A percentile compares a stretch with the other conserved stretches of the same genome.
Conservation (phyloP, 306 rosid species). For the Quercus robur region DNA sequence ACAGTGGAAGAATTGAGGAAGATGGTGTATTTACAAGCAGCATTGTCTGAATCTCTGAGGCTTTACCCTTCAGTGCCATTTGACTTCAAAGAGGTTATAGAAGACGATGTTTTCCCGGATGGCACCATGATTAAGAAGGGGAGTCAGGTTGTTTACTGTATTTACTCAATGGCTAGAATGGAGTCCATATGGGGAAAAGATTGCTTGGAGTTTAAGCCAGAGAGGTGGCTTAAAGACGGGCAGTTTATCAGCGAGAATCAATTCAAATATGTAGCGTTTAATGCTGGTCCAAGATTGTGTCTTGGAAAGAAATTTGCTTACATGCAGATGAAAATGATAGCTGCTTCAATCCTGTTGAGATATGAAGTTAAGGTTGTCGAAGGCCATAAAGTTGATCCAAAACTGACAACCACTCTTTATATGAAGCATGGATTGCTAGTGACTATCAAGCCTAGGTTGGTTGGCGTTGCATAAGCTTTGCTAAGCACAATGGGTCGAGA, state of each 20-base stretch:
- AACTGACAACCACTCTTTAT: too few species aligned
- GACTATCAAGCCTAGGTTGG: constrained; percentile 30
- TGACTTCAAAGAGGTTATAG: constrained; percentile 32
- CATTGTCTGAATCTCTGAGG: constrained; percentile 41
- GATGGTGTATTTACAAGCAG: constrained; percentile 46
- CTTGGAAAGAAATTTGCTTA: too few species aligned
- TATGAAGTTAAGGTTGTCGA: too few species aligned
- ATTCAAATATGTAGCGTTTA: too few species aligned
- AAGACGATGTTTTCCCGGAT: constrained; percentile 40
- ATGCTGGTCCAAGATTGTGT: too few species aligned
- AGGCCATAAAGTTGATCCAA: too few species aligned
- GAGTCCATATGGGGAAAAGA: too few species aligned
- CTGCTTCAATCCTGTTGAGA: too few species aligned
- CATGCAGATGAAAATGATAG: too few species aligned
- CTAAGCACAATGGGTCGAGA: not conserved
- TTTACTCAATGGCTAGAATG: constrained; percentile 31
- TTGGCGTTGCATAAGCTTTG: not conserved
- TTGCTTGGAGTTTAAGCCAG: too few species aligned
- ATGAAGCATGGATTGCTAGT: constrained; percentile 35
- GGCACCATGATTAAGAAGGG: constrained; percentile 35
- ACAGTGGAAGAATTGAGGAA: constrained; percentile 32
- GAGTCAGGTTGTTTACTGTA: constrained; percentile 25
- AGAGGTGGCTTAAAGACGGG: too few species aligned
- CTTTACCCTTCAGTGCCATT: constrained; percentile 47
- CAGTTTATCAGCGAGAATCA: too few species aligned